phyloP scores from a whole-genome alignment of 176 grass and related monocot species.

The Avena eriantha region DNA sequence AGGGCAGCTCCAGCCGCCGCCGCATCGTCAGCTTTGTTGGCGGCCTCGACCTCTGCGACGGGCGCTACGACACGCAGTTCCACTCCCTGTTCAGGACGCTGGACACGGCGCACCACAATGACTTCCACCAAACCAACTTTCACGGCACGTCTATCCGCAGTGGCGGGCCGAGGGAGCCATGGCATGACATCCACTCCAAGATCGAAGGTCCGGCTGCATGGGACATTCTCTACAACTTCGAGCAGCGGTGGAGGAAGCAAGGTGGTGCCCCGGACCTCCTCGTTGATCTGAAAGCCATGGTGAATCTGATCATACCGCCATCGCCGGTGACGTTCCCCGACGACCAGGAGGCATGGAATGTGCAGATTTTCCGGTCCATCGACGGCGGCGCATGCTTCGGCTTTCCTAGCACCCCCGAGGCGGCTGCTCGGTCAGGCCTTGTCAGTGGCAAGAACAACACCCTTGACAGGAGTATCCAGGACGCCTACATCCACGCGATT shows the following conservation, averaged over 20 bases:
- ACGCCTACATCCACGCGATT: constrained; percentile 91
- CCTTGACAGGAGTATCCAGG: constrained; percentile 95
- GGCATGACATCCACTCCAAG: constrained; percentile 88
- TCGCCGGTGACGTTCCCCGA: constrained; percentile 74
- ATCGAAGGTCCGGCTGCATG: constrained; percentile 85
- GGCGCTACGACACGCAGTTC: constrained; percentile 83
- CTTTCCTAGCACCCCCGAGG: constrained; percentile 76
- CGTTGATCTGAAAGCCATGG: constrained; percentile 58
- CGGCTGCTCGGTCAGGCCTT: constrained; percentile 66
- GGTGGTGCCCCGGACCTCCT: constrained; percentile 59
- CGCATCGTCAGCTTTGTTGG: constrained; percentile 89
- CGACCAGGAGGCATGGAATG: constrained; percentile 75
- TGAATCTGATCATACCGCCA: constrained; percentile 66
- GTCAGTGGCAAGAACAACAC: constrained; percentile 84
- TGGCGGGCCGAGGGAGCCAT: constrained; percentile 85
- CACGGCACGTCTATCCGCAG: constrained; percentile 42
- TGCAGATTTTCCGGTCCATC: constrained; percentile 89
- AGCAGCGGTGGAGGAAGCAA: constrained; percentile 91
- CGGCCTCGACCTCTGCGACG: constrained; percentile 89
- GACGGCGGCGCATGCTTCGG: constrained; percentile 73
- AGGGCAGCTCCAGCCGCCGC: constrained; percentile 48
- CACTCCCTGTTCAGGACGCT: constrained; percentile 90
- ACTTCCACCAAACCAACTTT: constrained; percentile 87
- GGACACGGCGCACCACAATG: constrained; percentile 67
- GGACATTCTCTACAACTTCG: constrained; percentile 92